Evolutionary conservation across 495 filamentous ascomycete species (phyloP), one percentile per base, ranked within the genome.

Genomic region (Penicillium coprophilum): DNA sequence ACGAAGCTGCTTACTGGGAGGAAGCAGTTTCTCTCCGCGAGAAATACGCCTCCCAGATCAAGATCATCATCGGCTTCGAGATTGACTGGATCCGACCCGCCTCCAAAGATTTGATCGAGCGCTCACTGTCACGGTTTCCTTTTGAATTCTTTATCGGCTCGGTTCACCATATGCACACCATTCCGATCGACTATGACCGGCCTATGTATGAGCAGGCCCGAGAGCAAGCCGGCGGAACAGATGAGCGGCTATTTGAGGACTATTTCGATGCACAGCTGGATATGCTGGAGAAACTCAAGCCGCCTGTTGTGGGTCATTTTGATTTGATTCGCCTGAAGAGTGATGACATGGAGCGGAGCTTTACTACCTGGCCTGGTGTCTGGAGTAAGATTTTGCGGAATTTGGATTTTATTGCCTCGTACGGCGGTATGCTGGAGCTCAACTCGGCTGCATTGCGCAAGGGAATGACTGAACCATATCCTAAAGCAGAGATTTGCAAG

Each of bases 111-210:
- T 70, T 90, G 30, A 84, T 96, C 46, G 55, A 74, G 9, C 55
- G 64, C 9, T 82, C 95, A 0, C 74, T 88, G 13, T 64, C 75
- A 2, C 76, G 82, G 24, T 81, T 87, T 49, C 70, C 74, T 15
- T 80, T 95, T 55, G 92, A 97, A 66, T 87, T 94, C 72, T 93
- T 95, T 74, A 71, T 98, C 64, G 94, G 95, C 19, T 92, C 88
- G 2, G 79, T 97, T 27, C 94, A 98, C 73, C 94, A 98, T 71
- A 87, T 90, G 6, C 77, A 85, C 55, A 85, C 85, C 2, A 78
- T 94, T 21, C 93, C 95, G 3, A 97, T 98, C 62, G 94, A 98
- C 75, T 95, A 87, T 58, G 87, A 94, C 72, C 70, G 61, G 2
- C 68, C 77, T 2, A 77, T 83, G 68, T 97, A 96, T 64, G 71